Base-by-base conservation (phyloP, 257 asterid species). In the Nicotiana attenuata region DNA sequence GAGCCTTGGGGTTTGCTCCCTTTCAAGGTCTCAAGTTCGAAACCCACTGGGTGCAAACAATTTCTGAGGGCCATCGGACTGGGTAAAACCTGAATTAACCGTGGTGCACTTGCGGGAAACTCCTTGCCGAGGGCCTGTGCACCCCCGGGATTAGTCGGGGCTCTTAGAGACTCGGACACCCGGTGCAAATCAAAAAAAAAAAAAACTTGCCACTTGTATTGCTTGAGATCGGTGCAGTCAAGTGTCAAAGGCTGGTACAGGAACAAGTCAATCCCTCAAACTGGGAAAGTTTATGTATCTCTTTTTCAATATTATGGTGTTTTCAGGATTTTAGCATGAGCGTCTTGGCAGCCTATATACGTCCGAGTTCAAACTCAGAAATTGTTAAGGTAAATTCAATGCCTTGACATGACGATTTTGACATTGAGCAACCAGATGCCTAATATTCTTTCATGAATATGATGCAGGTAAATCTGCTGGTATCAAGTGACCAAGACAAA, bases 261-360 rank as follows among this genome's bases (percentile, higher is more conserved):
- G 24, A 63, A 67, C 28, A 33, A 71, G 35, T 45, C 60, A 71
- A 76, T 22, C 56, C 31, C 57, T 11, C 31, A 53, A 52, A 75
- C 57, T 31, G 69, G 50, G 11, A 19, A 47, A 52, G 64, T 66
- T 69, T n/a, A 81, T 55, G 22, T 24, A 20, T 65, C 17, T 3
- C 33, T 85, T 75, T 29, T 86, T 79, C 59, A 66, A 65, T 63
- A 38, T 57, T 71, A 26, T 83, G 76, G 84, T 83, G 89, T 45
- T 85, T 69, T 28, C 91, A 95, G 99, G 98, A 93, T 83, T 95
- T 95, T 84, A 91, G 86, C 91, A 85, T 93, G 94, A 93, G 99
- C 78, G 78, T 95, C 81, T 90, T 95, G 92, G 99, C 97, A 20
- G 94, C 97, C 63, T 95, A 92, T 82, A 80, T 89, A 80, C 95